phyloP scores from a whole-genome alignment of 495 filamentous ascomycete genomes.

The Chlorociboria aeruginascens region DNA sequence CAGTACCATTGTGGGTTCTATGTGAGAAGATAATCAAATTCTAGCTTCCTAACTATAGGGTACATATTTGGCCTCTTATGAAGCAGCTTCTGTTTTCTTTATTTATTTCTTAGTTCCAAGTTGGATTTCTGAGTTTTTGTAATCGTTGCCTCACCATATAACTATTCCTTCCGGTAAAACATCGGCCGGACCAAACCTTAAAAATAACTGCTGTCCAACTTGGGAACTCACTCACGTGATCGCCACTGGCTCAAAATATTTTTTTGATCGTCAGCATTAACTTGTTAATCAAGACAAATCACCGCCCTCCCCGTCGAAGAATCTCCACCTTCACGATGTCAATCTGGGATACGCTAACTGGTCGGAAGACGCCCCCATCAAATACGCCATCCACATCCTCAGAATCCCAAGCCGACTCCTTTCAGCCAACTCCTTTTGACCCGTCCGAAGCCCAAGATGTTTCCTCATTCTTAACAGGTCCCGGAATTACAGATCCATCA shows the following conservation, averaged over 20 bases:
- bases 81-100: too few relatives aligned
- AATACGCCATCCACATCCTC: conserved; percentile 16
- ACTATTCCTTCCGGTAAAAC: too few relatives aligned
- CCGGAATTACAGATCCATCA: conserved; percentile 68
- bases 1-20: too few relatives aligned
- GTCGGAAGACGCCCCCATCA: conserved; percentile 49
- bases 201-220: too few relatives aligned
- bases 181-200: too few relatives aligned
- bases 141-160: too few relatives aligned
- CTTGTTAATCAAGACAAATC: not conserved
- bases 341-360: conserved; percentile 81
- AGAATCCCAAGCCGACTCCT: conserved; percentile 22
- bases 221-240: not conserved
- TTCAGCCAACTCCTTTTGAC: conserved; percentile 51
- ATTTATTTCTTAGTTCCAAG: too few relatives aligned
- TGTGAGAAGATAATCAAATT: too few relatives aligned
- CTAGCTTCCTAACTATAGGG: too few relatives aligned
- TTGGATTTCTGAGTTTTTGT: too few relatives aligned
- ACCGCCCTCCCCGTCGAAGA: not conserved
- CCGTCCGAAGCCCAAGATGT: conserved; percentile 62
- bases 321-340: conserved; percentile 38
- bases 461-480: conserved; percentile 63
- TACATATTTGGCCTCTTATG: too few relatives aligned
- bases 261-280: not conserved
- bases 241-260: not conserved